A percentile compares a stretch with the other conserved stretches of the same genome.
phyloP scores from a whole-genome alignment of 257 asterid species.

The Eucommia ulmoides region DNA sequence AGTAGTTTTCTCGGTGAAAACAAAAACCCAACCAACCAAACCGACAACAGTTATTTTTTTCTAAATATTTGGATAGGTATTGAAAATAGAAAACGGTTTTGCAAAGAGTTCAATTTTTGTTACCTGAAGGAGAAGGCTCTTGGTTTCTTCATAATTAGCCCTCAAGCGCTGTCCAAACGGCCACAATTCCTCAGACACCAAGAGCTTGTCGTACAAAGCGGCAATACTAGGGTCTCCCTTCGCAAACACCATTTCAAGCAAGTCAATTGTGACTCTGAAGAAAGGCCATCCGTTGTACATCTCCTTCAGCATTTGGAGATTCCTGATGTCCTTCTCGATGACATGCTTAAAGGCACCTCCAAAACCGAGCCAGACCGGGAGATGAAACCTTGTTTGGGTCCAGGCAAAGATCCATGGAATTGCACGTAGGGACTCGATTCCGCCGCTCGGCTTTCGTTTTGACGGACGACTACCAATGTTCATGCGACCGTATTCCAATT shows the following conservation, averaged over 20 bases:
- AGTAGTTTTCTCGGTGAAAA: no score
- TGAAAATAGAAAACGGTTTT: neutral
- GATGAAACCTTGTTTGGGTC: constrained; percentile 95
- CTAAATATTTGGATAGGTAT: neutral
- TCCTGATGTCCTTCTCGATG: constrained; percentile 45
- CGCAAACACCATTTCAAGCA: constrained; percentile 87
- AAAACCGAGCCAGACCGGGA: constrained; percentile 95
- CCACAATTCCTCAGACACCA: constrained; percentile 55
- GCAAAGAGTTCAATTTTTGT: neutral
- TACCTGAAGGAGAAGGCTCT: constrained; percentile 66
- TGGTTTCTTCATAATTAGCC: constrained; percentile 48
- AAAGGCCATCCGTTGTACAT: constrained; percentile 95
- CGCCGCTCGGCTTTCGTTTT: constrained; percentile 87
- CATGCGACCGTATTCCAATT: constrained; percentile 88
- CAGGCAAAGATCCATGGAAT: constrained; percentile 99
- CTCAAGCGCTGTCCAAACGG: constrained; percentile 60
- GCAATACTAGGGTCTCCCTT: constrained; percentile 90
- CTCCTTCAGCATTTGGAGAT: constrained; percentile 64
- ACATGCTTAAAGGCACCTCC: constrained; percentile 60
- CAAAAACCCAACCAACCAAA: no score
- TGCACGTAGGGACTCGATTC: constrained; percentile 87
- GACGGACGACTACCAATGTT: constrained; percentile 94
- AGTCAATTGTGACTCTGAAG: constrained; percentile 88
- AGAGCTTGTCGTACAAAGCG: constrained; percentile 67
- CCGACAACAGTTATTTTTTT: no score